Base-by-base conservation (phyloP, 495 filamentous ascomycete species). In the Cryomyces antarcticus region DNA sequence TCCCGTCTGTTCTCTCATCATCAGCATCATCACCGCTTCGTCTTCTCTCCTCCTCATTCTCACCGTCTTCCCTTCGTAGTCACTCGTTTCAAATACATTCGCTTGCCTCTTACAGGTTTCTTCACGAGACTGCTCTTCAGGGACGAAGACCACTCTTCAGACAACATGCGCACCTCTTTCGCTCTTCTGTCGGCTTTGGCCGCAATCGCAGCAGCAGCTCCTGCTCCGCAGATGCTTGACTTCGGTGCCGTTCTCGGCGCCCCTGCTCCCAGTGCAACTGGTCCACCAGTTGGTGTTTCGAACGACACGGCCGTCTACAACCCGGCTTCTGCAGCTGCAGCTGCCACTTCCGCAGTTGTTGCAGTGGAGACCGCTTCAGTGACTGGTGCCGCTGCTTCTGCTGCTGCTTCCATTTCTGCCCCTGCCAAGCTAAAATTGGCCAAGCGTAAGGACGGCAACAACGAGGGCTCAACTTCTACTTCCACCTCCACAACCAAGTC, bases 351-450 rank as follows among this genome's bases (percentile, higher is more conserved):
- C 28, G 41, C 37, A 10, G 42, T 49, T 7, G 45, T 42, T 7
- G 34, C 36, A 7, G 31, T 27, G 7, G 41, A 30, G n/a, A 48
- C 46, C 24, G 46, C 46, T 11, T 37, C 31, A 24, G 28, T 48
- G 4, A 48, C 46, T 33, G 46, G 46, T 17, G 41, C 24, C 17
- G 42, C 46, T n/a, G 46, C 46, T 37, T 44, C 41, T 41, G 41
- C 46, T n/a, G 33, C 33, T 10, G 33, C 33, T 10, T 1, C 33
- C 9, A 36, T 1, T 13, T 36, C 33, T 13, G 9, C 33, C 33
- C 12, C 33, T 10, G 9, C 33, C 9, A 36, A 13, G 9, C 33
- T 36, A 3, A 36, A 2, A 13, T 24, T 24, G 17, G 17, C 17
- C 17, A 24, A 24, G 17, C 17, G 17, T 24, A 24, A 24, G 17